Conservation (phyloP, 2,329 filamentous ascomycete species). For the Aspergillus aculeatus region DNA sequence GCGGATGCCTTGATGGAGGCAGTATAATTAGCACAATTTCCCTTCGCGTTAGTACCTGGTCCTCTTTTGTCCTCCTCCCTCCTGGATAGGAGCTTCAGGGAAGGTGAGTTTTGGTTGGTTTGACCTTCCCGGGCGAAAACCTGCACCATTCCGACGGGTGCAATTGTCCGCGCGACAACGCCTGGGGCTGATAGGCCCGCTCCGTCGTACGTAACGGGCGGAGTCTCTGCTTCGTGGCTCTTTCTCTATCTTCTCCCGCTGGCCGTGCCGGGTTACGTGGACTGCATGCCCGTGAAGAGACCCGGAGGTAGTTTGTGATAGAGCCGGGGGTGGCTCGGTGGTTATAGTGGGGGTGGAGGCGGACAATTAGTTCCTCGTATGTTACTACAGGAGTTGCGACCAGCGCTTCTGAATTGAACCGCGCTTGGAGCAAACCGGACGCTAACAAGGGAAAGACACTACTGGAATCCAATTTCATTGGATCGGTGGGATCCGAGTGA, state of each 20-base stretch:
- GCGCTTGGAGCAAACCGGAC: too few relatives aligned
- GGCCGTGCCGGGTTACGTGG: neutral
- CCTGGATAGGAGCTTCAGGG: neutral
- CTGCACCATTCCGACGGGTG: neutral
- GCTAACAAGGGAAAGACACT: neutral
- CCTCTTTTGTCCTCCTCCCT: neutral
- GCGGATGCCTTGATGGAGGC: too few relatives aligned
- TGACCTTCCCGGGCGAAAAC: neutral
- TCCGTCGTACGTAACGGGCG: conserved; percentile 5
- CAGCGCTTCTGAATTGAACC: too few relatives aligned
- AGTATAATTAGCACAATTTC: too few relatives aligned
- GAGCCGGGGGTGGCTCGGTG: neutral
- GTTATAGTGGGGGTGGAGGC: neutral
- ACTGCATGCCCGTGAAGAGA: neutral
- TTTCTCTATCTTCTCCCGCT: neutral
- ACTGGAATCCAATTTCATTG: neutral
- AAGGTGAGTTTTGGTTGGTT: too few relatives aligned
- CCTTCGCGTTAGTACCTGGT: too few relatives aligned
- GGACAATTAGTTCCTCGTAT: too few relatives aligned
- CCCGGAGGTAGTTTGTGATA: neutral
- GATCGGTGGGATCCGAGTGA: neutral
- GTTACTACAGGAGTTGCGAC: too few relatives aligned
- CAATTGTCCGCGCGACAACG: neutral
- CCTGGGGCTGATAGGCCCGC: neutral
- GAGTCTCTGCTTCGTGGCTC: neutral